These are phyloP conservation scores for Xylariaceae sp. DNA, from an alignment of 2,329 filamentous ascomycete genomes.

Conservation along the genomic window DNA sequence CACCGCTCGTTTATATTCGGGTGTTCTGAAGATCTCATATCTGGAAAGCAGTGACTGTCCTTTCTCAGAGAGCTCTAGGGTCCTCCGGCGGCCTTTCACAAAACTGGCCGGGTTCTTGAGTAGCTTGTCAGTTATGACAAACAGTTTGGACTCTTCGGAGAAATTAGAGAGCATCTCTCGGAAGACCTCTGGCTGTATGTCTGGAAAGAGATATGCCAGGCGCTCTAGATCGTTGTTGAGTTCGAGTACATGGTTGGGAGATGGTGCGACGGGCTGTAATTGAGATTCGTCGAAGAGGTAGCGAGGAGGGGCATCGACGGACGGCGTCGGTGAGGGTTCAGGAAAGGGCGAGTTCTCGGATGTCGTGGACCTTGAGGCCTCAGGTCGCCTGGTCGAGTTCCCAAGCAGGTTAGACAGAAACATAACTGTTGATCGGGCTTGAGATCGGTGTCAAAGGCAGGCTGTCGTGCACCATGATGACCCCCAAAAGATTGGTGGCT, in stretches of 20 bases:
- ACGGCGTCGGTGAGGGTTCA: not conserved
- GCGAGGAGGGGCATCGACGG: slow-evolving; percentile 27
- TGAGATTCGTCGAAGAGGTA: slow-evolving; percentile 56
- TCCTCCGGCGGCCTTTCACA: slow-evolving; percentile 64
- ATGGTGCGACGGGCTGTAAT: slow-evolving; percentile 44
- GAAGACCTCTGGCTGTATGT: slow-evolving; percentile 78
- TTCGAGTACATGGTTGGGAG: slow-evolving; percentile 60
- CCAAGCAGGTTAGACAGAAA: slow-evolving; percentile 25
- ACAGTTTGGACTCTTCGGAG: slow-evolving; percentile 70
- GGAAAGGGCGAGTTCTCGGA: slow-evolving; percentile 15
- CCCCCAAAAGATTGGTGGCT: too few species aligned
- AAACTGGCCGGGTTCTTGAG: slow-evolving; percentile 68
- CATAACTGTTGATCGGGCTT: slow-evolving; percentile 20
- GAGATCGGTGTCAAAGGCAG: slow-evolving; percentile 11
- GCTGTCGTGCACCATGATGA: slow-evolving; percentile 20
- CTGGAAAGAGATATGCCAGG: slow-evolving; percentile 70
- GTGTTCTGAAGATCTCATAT: slow-evolving; percentile 64
- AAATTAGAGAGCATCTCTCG: slow-evolving; percentile 74
- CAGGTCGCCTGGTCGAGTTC: slow-evolving; percentile 20
- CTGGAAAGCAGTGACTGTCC: slow-evolving; percentile 43
- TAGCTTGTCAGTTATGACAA: slow-evolving; percentile 72
- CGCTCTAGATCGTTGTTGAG: slow-evolving; percentile 67
- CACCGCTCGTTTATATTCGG: slow-evolving; percentile 65
- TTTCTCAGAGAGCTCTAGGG: slow-evolving; percentile 23
- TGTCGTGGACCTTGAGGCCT: slow-evolving; percentile 16